Evolutionary conservation across 106 monocot species (phyloP).

Genomic region (Phalaenopsis equestris): DNA sequence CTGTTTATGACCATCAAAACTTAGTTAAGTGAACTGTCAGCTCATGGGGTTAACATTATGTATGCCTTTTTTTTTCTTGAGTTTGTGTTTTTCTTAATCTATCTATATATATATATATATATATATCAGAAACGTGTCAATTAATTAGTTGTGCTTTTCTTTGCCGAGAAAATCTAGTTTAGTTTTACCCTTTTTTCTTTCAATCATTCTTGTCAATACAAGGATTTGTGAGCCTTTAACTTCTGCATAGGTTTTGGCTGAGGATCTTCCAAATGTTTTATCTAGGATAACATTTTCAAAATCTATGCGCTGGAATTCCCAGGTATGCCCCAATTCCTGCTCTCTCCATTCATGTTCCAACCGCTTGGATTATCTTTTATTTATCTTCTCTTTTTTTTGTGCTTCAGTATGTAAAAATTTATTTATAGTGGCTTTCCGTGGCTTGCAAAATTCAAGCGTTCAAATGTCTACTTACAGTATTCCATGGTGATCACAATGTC

Average conservation of each 20-base stretch:
- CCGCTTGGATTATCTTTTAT: not conserved
- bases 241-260: slow-evolving; percentile 60
- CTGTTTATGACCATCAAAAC: too few relatives aligned
- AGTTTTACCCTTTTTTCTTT: not conserved
- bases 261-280: slow-evolving; percentile 65
- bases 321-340: slow-evolving; percentile 25
- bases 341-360: not conserved
- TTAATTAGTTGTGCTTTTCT: too few relatives aligned
- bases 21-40: too few relatives aligned
- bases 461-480: not conserved
- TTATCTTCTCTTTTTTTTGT: not conserved
- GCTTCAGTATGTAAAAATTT: not conserved
- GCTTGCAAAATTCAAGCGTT: not conserved
- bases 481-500: not conserved
- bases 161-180: not conserved
- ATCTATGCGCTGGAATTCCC: slow-evolving; percentile 97
- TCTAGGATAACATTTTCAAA: slow-evolving; percentile 75
- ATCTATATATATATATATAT: too few relatives aligned
- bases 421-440: not conserved
- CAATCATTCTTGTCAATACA: not conserved
- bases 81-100: too few relatives aligned
- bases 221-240: not conserved
- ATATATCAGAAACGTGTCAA: too few relatives aligned
- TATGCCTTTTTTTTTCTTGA: too few relatives aligned
- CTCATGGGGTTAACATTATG: too few relatives aligned